Evolutionary conservation across 1,284 basidiomycete genomes (phyloP).

Genomic region (Fomitiporia mediterranea): DNA sequence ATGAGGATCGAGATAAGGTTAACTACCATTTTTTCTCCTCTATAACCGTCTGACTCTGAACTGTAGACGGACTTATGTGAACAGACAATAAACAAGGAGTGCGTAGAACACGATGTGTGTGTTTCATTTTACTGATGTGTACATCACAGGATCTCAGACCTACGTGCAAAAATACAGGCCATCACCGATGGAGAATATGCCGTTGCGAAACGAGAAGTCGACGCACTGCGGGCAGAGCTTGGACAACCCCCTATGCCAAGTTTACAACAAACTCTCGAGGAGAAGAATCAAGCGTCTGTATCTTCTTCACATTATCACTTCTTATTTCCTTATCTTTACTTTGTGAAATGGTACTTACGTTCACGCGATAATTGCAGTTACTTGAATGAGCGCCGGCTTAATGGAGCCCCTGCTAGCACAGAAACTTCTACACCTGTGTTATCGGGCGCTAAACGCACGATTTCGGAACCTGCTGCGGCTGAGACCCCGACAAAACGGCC

Average conservation of each 20-base stretch:
- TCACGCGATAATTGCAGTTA: conserved; percentile 24
- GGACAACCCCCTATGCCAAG: conserved; percentile 67
- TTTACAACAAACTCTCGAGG: conserved; percentile 65
- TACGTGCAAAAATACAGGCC: conserved; percentile 56
- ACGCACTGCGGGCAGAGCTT: conserved; percentile 64
- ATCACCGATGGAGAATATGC: conserved; percentile 73
- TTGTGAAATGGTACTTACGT: background rate
- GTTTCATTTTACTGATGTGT: conserved; percentile 7
- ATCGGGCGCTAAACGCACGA: conserved; percentile 27
- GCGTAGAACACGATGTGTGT: conserved; percentile 22
- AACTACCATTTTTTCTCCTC: background rate
- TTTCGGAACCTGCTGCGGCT: conserved; percentile 30
- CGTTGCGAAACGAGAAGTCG: conserved; percentile 66
- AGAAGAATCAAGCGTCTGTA: conserved; percentile 66
- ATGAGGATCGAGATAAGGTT: conserved; percentile 75
- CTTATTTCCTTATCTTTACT: background rate
- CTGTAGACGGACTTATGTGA: conserved; percentile 50
- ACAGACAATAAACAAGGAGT: conserved; percentile 59
- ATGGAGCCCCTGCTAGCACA: conserved; percentile 24
- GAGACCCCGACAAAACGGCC: conserved; percentile 36
- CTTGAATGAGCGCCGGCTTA: conserved; percentile 34
- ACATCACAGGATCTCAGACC: conserved; percentile 49
- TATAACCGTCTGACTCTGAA: conserved; percentile 5
- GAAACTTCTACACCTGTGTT: conserved; percentile 20
- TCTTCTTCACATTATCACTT: conserved; percentile 2